Evolutionary conservation across 176 grass and related monocot species (phyloP).

Genomic region (Hsuehochloa calcarea): DNA sequence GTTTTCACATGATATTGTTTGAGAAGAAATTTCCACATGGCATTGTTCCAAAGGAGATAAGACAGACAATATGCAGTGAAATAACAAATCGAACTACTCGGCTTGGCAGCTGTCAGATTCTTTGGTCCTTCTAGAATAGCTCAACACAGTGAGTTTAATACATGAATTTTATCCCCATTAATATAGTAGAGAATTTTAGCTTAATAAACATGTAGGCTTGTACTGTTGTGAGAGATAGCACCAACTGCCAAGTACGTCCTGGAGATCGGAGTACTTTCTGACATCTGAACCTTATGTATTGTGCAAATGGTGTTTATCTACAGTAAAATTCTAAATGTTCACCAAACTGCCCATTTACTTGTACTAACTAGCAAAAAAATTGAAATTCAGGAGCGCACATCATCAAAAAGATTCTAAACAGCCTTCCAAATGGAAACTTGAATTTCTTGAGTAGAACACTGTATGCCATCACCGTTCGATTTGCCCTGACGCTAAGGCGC

Average conservation of each 20-base stretch:
- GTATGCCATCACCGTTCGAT: neutral
- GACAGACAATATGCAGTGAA: constrained; percentile 3
- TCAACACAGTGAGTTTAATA: neutral
- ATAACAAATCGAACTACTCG: constrained; percentile 12
- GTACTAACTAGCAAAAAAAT: neutral
- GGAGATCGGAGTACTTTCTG: neutral
- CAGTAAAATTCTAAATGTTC: neutral
- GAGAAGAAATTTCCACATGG: constrained; percentile 29
- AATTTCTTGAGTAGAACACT: neutral
- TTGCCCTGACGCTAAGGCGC: neutral
- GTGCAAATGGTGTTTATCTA: neutral
- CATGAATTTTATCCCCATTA: neutral
- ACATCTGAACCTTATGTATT: constrained; percentile 24
- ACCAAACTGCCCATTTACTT: neutral
- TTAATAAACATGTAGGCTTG: neutral
- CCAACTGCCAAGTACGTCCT: constrained; percentile 13
- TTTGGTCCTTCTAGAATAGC: constrained; percentile 1
- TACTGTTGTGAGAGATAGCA: neutral
- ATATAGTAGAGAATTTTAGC: neutral
- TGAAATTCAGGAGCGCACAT: too few relatives aligned
- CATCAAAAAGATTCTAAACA: neutral
- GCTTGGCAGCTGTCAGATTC: constrained; percentile 57
- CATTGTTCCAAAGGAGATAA: constrained; percentile 20
- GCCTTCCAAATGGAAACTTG: neutral
- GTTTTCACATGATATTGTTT: constrained; percentile 25